Evolutionary conservation across 192 early-diverging fungal genomes (phyloP).

Genomic region (Mortierella antarctica): DNA sequence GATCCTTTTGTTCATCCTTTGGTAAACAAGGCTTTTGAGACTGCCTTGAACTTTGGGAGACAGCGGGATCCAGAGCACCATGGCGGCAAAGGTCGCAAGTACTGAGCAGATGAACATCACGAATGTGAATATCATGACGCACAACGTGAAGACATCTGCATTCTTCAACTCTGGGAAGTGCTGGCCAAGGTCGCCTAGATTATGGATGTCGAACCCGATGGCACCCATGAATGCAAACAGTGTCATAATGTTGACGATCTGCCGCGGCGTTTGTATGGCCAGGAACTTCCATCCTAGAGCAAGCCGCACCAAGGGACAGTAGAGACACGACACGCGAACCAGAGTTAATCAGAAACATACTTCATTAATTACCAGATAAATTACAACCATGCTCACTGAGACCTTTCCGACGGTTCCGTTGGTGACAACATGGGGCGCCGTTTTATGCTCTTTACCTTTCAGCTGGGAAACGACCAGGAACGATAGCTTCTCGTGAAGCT

Average conservation of each 20-base stretch:
- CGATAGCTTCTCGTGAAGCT: conserved; percentile 70
- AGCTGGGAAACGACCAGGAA: conserved; percentile 86
- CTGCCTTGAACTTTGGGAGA: conserved; percentile 79
- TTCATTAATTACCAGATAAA: too few relatives aligned
- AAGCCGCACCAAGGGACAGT: background rate
- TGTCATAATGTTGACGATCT: conserved; percentile 69
- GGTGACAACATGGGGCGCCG: too few relatives aligned
- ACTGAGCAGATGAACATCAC: conserved; percentile 67
- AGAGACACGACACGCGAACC: background rate
- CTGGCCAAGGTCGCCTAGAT: conserved; percentile 8
- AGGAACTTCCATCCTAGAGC: conserved; percentile 80
- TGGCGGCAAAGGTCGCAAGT: conserved; percentile 64
- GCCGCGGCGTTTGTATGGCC: conserved; percentile 80
- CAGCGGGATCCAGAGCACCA: conserved; percentile 80
- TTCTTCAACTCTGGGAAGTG: conserved; percentile 9
- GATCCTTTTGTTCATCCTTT: conserved; percentile 85
- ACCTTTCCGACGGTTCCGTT: too few relatives aligned
- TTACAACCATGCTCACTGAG: too few relatives aligned
- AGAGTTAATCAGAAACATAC: background rate
- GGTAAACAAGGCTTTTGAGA: conserved; percentile 86
- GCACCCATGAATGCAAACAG: conserved; percentile 52
- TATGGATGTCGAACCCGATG: conserved; percentile 6
- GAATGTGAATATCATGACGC: conserved; percentile 68
- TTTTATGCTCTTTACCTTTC: conserved; percentile 60
- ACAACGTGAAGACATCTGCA: conserved; percentile 22